Evolutionary conservation across 2,329 filamentous ascomycete species (phyloP), one percentile per base, ranked within the genome.

Genomic region (Coniochaeta sp.): DNA sequence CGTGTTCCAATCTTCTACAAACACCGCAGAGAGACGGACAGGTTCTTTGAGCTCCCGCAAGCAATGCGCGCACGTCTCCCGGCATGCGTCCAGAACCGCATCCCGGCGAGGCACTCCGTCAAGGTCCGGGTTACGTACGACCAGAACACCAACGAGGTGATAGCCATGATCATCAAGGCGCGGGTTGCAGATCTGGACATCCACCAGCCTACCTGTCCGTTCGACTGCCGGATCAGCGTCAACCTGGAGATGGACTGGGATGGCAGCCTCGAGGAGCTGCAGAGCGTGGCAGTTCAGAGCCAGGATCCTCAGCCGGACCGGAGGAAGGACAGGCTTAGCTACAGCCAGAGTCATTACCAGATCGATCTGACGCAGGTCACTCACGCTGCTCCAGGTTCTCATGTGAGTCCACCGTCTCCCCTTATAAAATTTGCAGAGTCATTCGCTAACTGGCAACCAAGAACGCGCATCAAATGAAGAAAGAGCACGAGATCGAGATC

Each of bases 291-390:
- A 47, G 20, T 14, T n/a, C n/a, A n/a, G 38, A 61, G 65, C 51
- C 58, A 74, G 63, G 61, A 72, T 62, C 61, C 63, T 26, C 66
- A 68, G 58, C 71, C 77, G 6, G 85, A 89, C 61, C 83, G 91
- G 6, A 84, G 82, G 60, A 99, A 99, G 68, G 91, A 99, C 67
- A 82, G 94, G 16, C 75, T 99, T 65, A 95, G 89, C 64, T 99
- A 99, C 70, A 85, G 79, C 9, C 95, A 97, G 65, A 79, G 91
- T 35, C 83, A 82, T 51, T 96, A 95, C 65, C 89, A 94, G 65
- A 80, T 99, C 59, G 94, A 99, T 68, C 74, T 99, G 49, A 99
- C 94, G 0, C 91, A 96, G 66, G 94, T 99, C 38, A 87, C 83
- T 9, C 77, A 76, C 48, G 63, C 63, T 6, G 58, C 54, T n/a